A percentile compares a stretch with the other conserved stretches of the same genome.
These are phyloP conservation scores for Pythium chondricola DNA, from an alignment of 352 stramenopile genomes.

Conservation along the genomic window DNA sequence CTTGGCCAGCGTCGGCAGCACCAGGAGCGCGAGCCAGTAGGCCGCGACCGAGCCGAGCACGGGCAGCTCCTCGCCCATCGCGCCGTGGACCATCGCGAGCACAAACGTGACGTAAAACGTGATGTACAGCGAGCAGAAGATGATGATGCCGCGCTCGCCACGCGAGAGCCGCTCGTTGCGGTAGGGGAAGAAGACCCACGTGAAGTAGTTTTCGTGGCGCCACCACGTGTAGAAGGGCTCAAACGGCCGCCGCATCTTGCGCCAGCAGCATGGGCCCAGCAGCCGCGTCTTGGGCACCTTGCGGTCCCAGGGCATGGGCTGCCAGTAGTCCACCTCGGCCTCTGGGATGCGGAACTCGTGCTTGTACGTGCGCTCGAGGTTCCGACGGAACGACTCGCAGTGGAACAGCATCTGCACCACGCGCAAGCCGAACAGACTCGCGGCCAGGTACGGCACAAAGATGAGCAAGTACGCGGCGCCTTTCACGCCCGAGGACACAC, in stretches of 20 bases:
- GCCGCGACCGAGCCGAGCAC: constrained; percentile 33
- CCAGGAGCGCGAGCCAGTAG: constrained; percentile 47
- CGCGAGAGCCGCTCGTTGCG: constrained; percentile 55
- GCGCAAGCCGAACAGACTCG: constrained; percentile 43
- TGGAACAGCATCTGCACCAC: constrained; percentile 53
- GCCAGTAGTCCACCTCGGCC: constrained; percentile 69
- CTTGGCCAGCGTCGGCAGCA: constrained; percentile 52
- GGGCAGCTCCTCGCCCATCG: constrained; percentile 29
- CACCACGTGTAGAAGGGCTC: constrained; percentile 76
- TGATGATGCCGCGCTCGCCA: constrained; percentile 52
- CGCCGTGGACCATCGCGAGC: constrained; percentile 50
- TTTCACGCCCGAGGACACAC: constrained; percentile 36
- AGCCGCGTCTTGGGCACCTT: constrained; percentile 64
- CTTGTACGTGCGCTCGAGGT: constrained; percentile 55
- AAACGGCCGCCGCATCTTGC: constrained; percentile 47
- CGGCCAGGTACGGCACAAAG: constrained; percentile 51
- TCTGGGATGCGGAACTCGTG: constrained; percentile 45
- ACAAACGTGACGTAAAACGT: constrained; percentile 73
- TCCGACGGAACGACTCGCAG: constrained; percentile 52
- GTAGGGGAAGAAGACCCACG: constrained; percentile 68
- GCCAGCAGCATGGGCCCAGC: constrained; percentile 57
- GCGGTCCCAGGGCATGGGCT: constrained; percentile 58
- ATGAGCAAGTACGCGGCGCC: constrained; percentile 45
- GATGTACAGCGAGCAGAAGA: constrained; percentile 65
- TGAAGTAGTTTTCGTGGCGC: constrained; percentile 75